These are phyloP conservation scores for Neopestalotiopsis sp. DNA, from an alignment of 2,329 filamentous ascomycete genomes.

Conservation along the genomic window DNA sequence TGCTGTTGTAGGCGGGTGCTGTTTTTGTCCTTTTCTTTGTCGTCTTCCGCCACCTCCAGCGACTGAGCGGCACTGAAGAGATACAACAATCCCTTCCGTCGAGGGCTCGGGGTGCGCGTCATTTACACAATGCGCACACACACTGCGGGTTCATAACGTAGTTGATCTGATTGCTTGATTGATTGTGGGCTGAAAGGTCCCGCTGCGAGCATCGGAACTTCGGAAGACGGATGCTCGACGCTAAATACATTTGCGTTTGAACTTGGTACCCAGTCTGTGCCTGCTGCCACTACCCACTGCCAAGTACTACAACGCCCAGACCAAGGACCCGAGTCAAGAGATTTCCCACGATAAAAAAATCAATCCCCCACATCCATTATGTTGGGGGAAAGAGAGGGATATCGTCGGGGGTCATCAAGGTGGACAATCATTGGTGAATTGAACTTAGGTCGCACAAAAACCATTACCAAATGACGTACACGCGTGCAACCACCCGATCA, in stretches of 20 bases:
- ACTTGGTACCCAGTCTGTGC: not conserved
- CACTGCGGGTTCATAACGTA: not conserved
- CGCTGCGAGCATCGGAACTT: conserved; percentile 29
- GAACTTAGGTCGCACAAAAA: not conserved
- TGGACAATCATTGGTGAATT: not conserved
- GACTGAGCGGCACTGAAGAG: conserved; percentile 12
- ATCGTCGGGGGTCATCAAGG: not conserved
- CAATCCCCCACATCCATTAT: not conserved
- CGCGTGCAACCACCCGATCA: not conserved
- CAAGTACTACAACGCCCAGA: not conserved
- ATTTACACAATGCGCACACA: conserved; percentile 2
- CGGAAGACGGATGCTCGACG: conserved; percentile 21
- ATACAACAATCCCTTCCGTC: conserved; percentile 9
- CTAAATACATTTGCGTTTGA: not conserved
- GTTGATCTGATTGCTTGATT: conserved; percentile 12
- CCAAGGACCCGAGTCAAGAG: not conserved
- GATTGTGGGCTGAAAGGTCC: not conserved
- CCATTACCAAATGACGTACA: not conserved
- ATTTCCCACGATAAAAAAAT: not conserved
- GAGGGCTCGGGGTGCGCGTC: conserved; percentile 15
- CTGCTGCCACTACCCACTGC: not conserved
- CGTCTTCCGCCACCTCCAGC: conserved; percentile 2
- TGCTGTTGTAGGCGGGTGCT: not conserved
- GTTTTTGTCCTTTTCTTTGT: not conserved
- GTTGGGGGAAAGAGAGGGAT: not conserved